Conservation (phyloP, 495 filamentous ascomycete genomes). For the Neurospora sp. region DNA sequence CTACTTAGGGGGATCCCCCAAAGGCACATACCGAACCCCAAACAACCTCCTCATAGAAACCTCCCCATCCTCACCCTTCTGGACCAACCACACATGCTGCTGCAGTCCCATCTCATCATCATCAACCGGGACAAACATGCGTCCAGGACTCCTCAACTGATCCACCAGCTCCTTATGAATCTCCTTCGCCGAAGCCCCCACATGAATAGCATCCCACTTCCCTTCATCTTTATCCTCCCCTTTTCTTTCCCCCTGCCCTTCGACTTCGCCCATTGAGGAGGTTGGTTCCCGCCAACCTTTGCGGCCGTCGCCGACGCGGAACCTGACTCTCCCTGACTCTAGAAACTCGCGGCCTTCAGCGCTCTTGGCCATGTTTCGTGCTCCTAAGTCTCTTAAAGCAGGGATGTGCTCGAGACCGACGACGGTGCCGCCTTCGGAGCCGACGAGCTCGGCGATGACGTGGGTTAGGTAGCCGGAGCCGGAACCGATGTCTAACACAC, state of each 20-base stretch:
- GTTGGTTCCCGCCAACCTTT: slow-evolving; percentile 51
- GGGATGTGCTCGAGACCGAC: slow-evolving; percentile 87
- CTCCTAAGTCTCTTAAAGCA: slow-evolving; percentile 62
- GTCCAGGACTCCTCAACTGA: slow-evolving; percentile 70
- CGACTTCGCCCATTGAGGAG: slow-evolving; percentile 20
- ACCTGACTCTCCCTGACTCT: slow-evolving; percentile 51
- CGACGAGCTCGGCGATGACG: slow-evolving; percentile 74
- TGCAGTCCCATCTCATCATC: slow-evolving; percentile 31
- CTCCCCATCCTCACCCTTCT: slow-evolving; percentile 72
- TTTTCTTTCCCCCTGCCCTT: neutral
- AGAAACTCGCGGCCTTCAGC: slow-evolving; percentile 54
- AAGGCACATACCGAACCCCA: slow-evolving; percentile 85
- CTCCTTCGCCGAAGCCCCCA: slow-evolving; percentile 74
- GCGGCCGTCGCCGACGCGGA: slow-evolving; percentile 74
- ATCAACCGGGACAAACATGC: slow-evolving; percentile 82
- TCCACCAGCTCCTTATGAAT: slow-evolving; percentile 64
- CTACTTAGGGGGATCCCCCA: slow-evolving; percentile 62
- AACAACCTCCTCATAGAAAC: slow-evolving; percentile 66
- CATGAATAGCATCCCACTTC: slow-evolving; percentile 83
- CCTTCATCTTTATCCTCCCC: slow-evolving; percentile 9
- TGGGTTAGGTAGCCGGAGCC: slow-evolving; percentile 90
- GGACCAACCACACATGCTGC: slow-evolving; percentile 84
- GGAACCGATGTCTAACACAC: slow-evolving; percentile 80
- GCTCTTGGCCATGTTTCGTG: slow-evolving; percentile 64
- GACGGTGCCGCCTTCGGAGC: slow-evolving; percentile 45